These are phyloP conservation scores for Penicillium paradoxum DNA, from an alignment of 495 filamentous ascomycete genomes.

Conservation along the genomic window DNA sequence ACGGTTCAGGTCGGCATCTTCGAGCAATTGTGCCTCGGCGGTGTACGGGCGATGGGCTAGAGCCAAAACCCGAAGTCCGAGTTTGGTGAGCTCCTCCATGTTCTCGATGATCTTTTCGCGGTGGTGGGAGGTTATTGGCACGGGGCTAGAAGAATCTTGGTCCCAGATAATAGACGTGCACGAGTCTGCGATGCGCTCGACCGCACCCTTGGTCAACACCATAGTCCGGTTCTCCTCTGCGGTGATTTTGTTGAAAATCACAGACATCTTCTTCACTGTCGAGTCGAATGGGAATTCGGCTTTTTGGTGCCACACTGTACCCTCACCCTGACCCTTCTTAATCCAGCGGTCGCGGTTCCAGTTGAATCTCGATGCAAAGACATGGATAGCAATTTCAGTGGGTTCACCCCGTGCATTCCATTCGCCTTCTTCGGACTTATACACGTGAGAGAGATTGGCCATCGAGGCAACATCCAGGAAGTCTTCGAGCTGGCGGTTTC, in stretches of 20 bases:
- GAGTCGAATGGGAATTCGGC: conserved; percentile 59
- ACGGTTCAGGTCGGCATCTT: conserved; percentile 9
- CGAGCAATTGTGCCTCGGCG: conserved; percentile 3
- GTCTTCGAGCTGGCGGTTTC: conserved; percentile 27
- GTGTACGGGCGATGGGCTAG: conserved; percentile 44
- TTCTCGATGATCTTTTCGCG: conserved; percentile 45
- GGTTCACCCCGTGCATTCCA: conserved; percentile 56
- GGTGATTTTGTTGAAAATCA: conserved; percentile 40
- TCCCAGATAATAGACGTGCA: conserved; percentile 44
- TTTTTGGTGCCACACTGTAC: conserved; percentile 47
- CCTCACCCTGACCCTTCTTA: conserved; percentile 29
- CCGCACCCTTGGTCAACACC: conserved; percentile 66
- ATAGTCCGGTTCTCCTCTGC: conserved; percentile 13
- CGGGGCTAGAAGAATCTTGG: conserved; percentile 37
- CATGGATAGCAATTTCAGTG: conserved; percentile 59
- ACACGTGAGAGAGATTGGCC: conserved; percentile 54
- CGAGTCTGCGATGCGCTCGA: conserved; percentile 61
- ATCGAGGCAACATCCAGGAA: conserved; percentile 53
- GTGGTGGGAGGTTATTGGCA: conserved; percentile 31
- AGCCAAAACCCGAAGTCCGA: conserved; percentile 55
- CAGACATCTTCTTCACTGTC: conserved; percentile 56
- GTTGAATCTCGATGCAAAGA: conserved; percentile 52
- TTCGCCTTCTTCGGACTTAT: conserved; percentile 31
- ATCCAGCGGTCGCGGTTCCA: conserved; percentile 46
- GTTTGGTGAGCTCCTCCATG: conserved; percentile 49